Evolutionary conservation across 192 early-diverging fungal genomes (phyloP), one percentile per base, ranked within the genome.

Genomic region (Backusella mclennaniae): DNA sequence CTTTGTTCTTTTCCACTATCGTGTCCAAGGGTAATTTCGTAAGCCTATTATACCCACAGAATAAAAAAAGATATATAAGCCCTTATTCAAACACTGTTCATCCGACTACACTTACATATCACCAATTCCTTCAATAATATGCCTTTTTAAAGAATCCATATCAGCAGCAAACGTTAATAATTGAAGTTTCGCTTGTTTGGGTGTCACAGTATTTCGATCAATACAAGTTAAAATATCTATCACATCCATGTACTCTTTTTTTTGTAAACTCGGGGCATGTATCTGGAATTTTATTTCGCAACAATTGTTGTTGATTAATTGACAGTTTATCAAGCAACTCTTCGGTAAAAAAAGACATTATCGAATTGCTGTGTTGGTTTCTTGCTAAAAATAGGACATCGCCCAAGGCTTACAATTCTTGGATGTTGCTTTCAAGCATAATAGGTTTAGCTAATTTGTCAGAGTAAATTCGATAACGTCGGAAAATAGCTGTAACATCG

Each of bases 381-480:
- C 49, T 72, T n/a, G 71, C 71, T 53, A 73, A 36, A 42, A 59
- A 35, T 6, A 73, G 52, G 31, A 63, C 72, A 39, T 38, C 72
- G n/a, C 52, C 33, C 33, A 73, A 63, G 52, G 72, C 72, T 15
- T 63, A 73, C 21, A 73, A 35, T 41, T 73, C 72, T 59, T 73
- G 72, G 35, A 73, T 21, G 12, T 73, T 11, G 35, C 19, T 59
- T 73, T 73, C 71, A 31, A 56, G n/a, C 5, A 38, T 35, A 59
- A 73, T 36, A 56, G 53, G 71, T 26, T 6, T 56, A 59, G n/a
- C 17, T 59, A 63, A 26, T 33, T 35, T 73, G n/a, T 52, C 52
- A 59, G 46, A 31, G 7, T 11, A 33, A 59, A 21, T 59, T 59
- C 39, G 72, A 52, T 73, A 73, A 36, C 35, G 15, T 73, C 31